These are phyloP conservation scores for Nemania sp. DNA, from an alignment of 2,329 filamentous ascomycete species.

Conservation along the genomic window DNA sequence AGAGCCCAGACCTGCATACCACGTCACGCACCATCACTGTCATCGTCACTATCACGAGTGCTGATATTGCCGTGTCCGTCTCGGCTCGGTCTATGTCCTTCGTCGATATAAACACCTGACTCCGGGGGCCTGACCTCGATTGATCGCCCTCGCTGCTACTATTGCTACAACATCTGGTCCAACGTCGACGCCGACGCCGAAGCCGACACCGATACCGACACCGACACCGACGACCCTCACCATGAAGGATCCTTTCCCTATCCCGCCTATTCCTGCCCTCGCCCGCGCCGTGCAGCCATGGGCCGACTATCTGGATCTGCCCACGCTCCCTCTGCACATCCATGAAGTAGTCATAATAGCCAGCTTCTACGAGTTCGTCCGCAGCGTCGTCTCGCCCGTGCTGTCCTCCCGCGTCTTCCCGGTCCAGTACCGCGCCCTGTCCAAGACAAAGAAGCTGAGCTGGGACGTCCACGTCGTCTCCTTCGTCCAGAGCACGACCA, in stretches of 20 bases:
- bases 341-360: conserved; percentile 75
- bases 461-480: conserved; percentile 89
- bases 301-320: conserved; percentile 64
- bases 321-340: conserved; percentile 73
- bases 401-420: conserved; percentile 68
- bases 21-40: conserved; percentile 20
- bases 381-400: conserved; percentile 67
- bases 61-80: neutral
- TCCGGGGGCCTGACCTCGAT: neutral
- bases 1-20: neutral
- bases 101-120: conserved; percentile 6
- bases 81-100: conserved; percentile 4
- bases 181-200: neutral
- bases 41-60: conserved; percentile 18
- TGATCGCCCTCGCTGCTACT: neutral
- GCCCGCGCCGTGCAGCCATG: conserved; percentile 63
- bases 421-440: conserved; percentile 64
- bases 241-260: conserved; percentile 76
- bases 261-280: conserved; percentile 63
- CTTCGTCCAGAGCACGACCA: conserved; percentile 74
- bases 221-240: neutral
- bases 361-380: conserved; percentile 70
- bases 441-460: conserved; percentile 69
- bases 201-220: neutral
- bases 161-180: no score